phyloP scores from a whole-genome alignment of 305 asterid species.

The Fraxinus latifolia region DNA sequence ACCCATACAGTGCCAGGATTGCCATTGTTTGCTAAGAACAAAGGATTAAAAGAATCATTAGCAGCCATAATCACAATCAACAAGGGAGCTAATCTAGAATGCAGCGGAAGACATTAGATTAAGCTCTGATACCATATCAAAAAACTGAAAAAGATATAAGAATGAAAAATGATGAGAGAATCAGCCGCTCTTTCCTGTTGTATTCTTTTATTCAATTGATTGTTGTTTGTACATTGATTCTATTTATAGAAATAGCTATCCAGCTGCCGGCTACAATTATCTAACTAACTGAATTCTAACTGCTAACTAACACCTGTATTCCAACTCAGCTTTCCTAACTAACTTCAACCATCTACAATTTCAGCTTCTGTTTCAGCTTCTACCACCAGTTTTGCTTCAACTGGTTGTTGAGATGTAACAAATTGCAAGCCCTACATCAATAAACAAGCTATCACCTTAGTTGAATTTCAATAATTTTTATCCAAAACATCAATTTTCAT shows the following conservation, averaged over 20 bases:
- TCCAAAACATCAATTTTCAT: background rate
- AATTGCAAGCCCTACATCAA: background rate
- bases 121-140: too few relatives aligned
- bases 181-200: too few relatives aligned
- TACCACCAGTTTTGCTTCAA: too few relatives aligned
- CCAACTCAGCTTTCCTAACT: background rate
- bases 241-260: background rate
- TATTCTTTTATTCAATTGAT: too few relatives aligned
- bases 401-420: background rate
- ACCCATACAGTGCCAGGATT: too few relatives aligned
- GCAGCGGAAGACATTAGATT: too few relatives aligned
- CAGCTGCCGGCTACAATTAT: background rate
- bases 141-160: too few relatives aligned
- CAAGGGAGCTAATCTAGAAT: too few relatives aligned
- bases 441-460: background rate
- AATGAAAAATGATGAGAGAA: too few relatives aligned
- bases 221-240: background rate
- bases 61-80: too few relatives aligned
- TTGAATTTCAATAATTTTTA: background rate
- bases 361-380: background rate
- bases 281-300: background rate
- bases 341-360: background rate
- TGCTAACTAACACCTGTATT: background rate
- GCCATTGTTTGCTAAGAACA: too few relatives aligned
- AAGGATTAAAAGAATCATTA: too few relatives aligned